Evolutionary conservation across 306 rosid genomes (phyloP), one percentile per base, ranked within the genome.

Genomic region (Quercus aquifolioides): DNA sequence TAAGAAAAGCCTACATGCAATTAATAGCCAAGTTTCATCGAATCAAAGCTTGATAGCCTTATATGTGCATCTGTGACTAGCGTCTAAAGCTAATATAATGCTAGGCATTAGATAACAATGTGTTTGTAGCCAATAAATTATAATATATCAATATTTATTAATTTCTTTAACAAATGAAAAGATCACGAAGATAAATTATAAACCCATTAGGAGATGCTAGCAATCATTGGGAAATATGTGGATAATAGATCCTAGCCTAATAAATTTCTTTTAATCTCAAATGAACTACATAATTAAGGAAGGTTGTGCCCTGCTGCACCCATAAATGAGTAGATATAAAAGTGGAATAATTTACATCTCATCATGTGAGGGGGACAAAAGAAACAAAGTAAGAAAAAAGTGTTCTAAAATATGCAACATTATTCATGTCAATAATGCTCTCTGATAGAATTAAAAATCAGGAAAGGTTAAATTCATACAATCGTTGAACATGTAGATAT

Each of bases 401-500:
- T 65, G 41, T 68, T 59, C 35, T 35, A 12, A 49, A 57, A 76
- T 19, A 75, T 41, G 54, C 31, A 13, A 33, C 57, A 25, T 23
- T 57, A 11, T 46, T 17, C 30, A 35, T 46, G 68, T 59, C 72
- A 55, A 72, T 55, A 12, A 74, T 35, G 58, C 28, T 77, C 6
- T 75, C 73, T 75, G 71, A 64, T 51, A 79, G 25, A 70, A 67
- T 79, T 49, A 49, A 49, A 49, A 49, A 49, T 12, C 4, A 11
- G 17, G 41, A 62, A 77, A 70, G 79, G 63, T 18, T 52, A 57
- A 82, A 78, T 55, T 13, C 90, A 57, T 93, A 96, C 99, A 96
- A 74, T 88, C 88, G 86, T 80, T 49, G 38, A 85, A 96, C 94
- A 81, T 93, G 99, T 28, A 86, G 93, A 88, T 80, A 87, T 80